Percentiles rank a stretch among this genome's conserved stretches.
Evolutionary conservation across 768 basidiomycete genomes (phyloP).

Genomic region (Coprinopsis strossmayeri): DNA sequence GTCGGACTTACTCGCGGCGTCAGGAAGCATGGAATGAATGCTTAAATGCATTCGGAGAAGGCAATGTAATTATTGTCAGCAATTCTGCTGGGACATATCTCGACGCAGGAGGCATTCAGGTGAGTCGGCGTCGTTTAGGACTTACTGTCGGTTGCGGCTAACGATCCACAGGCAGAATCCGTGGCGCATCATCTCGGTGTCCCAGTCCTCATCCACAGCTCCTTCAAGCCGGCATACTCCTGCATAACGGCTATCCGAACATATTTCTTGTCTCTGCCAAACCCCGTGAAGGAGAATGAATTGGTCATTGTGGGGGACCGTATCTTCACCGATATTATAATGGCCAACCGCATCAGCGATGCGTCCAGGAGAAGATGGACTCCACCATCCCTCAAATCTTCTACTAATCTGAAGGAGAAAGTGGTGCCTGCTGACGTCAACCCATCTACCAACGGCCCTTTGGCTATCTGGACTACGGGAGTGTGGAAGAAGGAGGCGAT

Average conservation of each 20-base stretch:
- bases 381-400: conserved; percentile 9
- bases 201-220: conserved; percentile 74
- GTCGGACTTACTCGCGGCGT: not conserved
- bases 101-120: conserved; percentile 77
- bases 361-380: conserved; percentile 6
- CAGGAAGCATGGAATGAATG: conserved; percentile 77
- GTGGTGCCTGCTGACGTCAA: not conserved
- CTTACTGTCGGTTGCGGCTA: not conserved
- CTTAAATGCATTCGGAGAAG: conserved; percentile 62
- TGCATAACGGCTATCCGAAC: conserved; percentile 65
- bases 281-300: conserved; percentile 53
- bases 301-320: conserved; percentile 88
- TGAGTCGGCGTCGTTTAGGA: conserved; percentile 26
- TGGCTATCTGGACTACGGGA: conserved; percentile 65
- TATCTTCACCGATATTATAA: conserved; percentile 84
- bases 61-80: conserved; percentile 84
- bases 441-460: conserved; percentile 31
- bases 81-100: conserved; percentile 87
- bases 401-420: conserved; percentile 13
- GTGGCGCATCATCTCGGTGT: conserved; percentile 70
- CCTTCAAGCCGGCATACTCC: conserved; percentile 74
- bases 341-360: conserved; percentile 68
- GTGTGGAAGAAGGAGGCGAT: conserved; percentile 65
- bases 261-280: conserved; percentile 63
- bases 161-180: conserved; percentile 65